Evolutionary conservation across 176 grass and related monocot species (phyloP), one percentile per base, ranked within the genome.

Genomic region (Aegilops tauschii): DNA sequence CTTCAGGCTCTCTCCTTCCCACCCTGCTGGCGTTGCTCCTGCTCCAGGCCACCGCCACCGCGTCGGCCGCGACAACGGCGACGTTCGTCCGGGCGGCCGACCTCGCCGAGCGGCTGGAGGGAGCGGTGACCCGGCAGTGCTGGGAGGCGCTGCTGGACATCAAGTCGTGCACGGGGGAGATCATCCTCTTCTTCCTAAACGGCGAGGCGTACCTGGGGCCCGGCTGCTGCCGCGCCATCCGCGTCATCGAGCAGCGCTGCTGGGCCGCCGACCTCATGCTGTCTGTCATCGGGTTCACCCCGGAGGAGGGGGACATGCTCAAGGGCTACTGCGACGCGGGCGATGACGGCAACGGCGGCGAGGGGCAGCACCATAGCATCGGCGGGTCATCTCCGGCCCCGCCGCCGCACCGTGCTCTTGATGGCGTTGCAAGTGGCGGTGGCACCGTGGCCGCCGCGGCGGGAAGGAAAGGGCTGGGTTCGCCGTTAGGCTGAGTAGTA

Each of bases 191-290:
- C 87, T 76, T 94, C 89, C 27, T 97, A 70, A 92, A 90, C 71
- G 94, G 94, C 76, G 85, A 94, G 87, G 84, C 92, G 14, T 94
- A 94, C 85, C 85, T 97, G 34, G 94, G 92, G 0, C 83, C 89
- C 2, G 82, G 85, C 0, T 97, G 94, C 86, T 97, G 90, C 79
- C 89, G 83, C 67, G 79, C 92, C 68, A 90, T 97, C 86, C 87
- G 89, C 77, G 80, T 79, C 87, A 90, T 97, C 83, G 79, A 96
- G 85, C 68, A 66, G 16, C 59, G 82, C 74, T 94, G 94, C 87
- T 96, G 94, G 94, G 94, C 83, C 89, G 82, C 94, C 58, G 94
- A 97, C 67, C 76, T 85, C 85, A 50, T 94, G 92, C 73, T 96
- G 5, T 79, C 89, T 12, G 70, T 85, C 68, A 56, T 96, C 9